A percentile compares a stretch with the other conserved stretches of the same genome.
Conservation (phyloP, 2,329 filamentous ascomycete genomes). For the Botrytis cinerea region DNA sequence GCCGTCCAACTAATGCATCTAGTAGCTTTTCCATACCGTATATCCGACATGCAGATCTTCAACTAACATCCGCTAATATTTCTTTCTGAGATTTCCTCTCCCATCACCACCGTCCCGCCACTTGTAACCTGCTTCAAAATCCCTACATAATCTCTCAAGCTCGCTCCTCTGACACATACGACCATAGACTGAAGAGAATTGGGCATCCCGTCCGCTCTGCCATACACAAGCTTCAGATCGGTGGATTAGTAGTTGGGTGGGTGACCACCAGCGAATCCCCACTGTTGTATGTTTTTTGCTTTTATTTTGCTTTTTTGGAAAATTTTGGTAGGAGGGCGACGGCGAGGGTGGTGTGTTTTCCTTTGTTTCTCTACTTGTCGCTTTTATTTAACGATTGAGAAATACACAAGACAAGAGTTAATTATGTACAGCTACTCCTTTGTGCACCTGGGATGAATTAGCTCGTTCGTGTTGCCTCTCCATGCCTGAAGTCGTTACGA, state of each 20-base stretch:
- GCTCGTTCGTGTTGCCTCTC: background rate
- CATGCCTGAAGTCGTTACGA: background rate
- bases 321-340: background rate
- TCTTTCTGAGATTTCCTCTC: accelerated
- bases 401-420: accelerated
- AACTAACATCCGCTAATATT: background rate
- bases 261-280: slow-evolving; percentile 8
- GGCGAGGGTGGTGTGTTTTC: background rate
- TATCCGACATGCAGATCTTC: background rate
- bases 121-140: accelerated
- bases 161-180: background rate
- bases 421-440: background rate
- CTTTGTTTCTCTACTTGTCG: accelerated
- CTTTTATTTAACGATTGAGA: accelerated
- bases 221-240: slow-evolving; percentile 17
- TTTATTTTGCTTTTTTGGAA: background rate
- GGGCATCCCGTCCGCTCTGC: slow-evolving; percentile 16
- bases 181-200: slow-evolving; percentile 16
- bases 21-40: too few relatives aligned
- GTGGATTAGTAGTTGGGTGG: slow-evolving; percentile 16
- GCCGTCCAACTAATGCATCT: too few relatives aligned
- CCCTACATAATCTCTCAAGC: accelerated
- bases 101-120: background rate
- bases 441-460: background rate
- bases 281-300: background rate